Evolutionary conservation across 2,329 filamentous ascomycete genomes (phyloP).

Genomic region (Trichoderma sp.): DNA sequence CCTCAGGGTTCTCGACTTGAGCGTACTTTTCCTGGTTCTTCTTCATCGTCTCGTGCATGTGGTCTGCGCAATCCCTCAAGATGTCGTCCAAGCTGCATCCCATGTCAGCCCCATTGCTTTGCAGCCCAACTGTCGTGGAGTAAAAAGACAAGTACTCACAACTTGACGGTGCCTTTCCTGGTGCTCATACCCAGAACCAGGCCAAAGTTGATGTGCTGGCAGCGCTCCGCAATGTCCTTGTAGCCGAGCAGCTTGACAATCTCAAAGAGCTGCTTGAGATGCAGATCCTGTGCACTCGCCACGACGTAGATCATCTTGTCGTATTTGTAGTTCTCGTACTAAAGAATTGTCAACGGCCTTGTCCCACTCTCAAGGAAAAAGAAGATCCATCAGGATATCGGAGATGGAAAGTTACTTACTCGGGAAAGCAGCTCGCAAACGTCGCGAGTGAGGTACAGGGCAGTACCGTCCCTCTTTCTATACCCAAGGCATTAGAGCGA

Average conservation of each 20-base stretch:
- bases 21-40: constrained; percentile 88
- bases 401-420: constrained; percentile 29
- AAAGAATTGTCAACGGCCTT: background rate
- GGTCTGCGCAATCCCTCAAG: constrained; percentile 71
- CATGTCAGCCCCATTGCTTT: background rate
- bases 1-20: constrained; percentile 81
- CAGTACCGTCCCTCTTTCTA: constrained; percentile 70
- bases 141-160: constrained; percentile 40
- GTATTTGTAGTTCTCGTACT: constrained; percentile 62
- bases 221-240: constrained; percentile 65
- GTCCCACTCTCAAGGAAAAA: background rate
- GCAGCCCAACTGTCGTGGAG: background rate
- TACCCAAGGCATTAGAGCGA: background rate
- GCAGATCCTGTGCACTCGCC: constrained; percentile 70
- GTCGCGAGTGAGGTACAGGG: constrained; percentile 76
- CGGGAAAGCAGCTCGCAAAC: constrained; percentile 73
- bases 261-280: constrained; percentile 75
- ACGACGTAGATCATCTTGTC: constrained; percentile 83
- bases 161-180: constrained; percentile 73
- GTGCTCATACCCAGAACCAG: constrained; percentile 71
- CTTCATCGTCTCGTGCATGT: constrained; percentile 98
- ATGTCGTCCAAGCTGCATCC: constrained; percentile 44
- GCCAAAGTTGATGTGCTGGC: constrained; percentile 75
- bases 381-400: background rate
- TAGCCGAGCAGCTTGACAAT: constrained; percentile 72